Evolutionary conservation across 768 basidiomycete genomes (phyloP).

Genomic region (Dendrothele bispora): DNA sequence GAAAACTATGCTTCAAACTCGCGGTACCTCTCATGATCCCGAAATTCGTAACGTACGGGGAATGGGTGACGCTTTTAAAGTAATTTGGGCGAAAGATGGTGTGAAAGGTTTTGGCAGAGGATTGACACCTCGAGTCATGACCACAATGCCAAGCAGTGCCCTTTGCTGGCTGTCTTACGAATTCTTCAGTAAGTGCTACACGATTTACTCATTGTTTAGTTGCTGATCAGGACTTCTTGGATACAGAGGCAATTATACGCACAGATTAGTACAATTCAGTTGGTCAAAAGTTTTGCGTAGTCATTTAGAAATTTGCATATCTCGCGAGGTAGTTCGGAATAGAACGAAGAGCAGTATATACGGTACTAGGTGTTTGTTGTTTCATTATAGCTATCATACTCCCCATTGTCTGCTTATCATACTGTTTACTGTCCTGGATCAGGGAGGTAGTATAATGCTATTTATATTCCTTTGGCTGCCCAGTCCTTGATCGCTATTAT

Average conservation of each 20-base stretch:
- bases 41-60: constrained; percentile 84
- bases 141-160: constrained; percentile 96
- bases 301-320: no score
- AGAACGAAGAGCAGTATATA: no score
- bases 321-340: no score
- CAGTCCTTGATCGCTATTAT: no score
- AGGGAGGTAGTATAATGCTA: no score
- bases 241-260: constrained; percentile 65
- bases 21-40: constrained; percentile 82
- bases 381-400: no score
- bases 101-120: constrained; percentile 84
- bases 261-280: constrained; percentile 39
- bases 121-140: constrained; percentile 86
- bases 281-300: no score
- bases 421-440: no score
- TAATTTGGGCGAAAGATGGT: constrained; percentile 88
- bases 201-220: neutral
- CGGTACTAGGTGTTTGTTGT: no score
- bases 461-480: no score
- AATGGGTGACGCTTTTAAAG: constrained; percentile 83
- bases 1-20: constrained; percentile 94
- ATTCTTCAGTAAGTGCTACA: constrained; percentile 84
- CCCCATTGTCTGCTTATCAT: no score
- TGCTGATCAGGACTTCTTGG: constrained; percentile 9
- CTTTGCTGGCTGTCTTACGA: constrained; percentile 98